phyloP scores from a whole-genome alignment of 306 rosid species.

The Pachyrhizus erosus region DNA sequence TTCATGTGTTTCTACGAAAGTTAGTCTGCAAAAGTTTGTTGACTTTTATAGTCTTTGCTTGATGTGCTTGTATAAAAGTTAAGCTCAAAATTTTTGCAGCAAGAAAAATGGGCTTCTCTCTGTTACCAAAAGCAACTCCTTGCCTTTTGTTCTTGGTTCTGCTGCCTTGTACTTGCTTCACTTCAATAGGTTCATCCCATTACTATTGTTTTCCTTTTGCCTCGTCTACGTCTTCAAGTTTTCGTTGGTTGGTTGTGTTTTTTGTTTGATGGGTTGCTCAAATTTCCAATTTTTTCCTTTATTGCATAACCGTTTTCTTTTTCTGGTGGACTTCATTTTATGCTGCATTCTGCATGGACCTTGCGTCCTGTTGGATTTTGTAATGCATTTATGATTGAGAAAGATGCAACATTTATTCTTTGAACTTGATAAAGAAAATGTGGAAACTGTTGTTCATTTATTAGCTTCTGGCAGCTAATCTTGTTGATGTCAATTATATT shows the following conservation, averaged over 20 bases:
- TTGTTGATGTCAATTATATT: constrained; percentile 7
- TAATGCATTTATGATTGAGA: constrained; percentile 2
- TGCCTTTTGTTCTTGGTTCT: constrained; percentile 47
- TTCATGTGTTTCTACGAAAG: neutral
- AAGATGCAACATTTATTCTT: constrained; percentile 8
- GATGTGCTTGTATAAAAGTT: neutral
- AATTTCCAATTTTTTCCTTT: too few relatives aligned
- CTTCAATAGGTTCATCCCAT: constrained; percentile 64
- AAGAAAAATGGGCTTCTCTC: constrained; percentile 46
- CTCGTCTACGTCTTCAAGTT: neutral
- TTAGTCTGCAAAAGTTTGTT: neutral
- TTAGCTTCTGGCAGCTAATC: constrained; percentile 1
- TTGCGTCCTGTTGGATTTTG: constrained; percentile 2
- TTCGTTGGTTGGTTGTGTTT: constrained; percentile 30
- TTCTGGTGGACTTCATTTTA: neutral
- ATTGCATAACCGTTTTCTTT: neutral
- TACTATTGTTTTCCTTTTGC: neutral
- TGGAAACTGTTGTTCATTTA: constrained; percentile 13
- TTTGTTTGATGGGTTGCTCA: neutral
- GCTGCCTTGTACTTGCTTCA: constrained; percentile 53
- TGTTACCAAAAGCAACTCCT: constrained; percentile 33
- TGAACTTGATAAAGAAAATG: constrained; percentile 26
- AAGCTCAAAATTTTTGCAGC: neutral
- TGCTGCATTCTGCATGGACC: constrained; percentile 32
- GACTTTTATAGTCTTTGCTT: neutral